Evolutionary conservation across 1,284 basidiomycete species (phyloP), one percentile per base, ranked within the genome.

Genomic region (Cryptococcus neoformans): DNA sequence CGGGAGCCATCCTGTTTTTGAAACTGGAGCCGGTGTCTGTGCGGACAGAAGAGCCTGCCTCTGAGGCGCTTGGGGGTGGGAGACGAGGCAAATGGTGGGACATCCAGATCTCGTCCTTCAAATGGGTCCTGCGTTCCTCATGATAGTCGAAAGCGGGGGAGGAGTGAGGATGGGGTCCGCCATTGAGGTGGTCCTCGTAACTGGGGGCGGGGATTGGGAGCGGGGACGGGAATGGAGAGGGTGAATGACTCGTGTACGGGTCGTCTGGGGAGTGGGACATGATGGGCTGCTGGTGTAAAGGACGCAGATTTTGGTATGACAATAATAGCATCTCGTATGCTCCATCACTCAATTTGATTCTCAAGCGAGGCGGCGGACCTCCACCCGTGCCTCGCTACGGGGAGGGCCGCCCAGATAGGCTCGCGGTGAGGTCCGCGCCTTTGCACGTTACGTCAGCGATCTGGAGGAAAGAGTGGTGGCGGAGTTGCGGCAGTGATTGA

Each of bases 61-160:
- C 58, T n/a, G 65, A 51, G 28, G 72, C 45, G 34, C 62, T 55
- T 1, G 70, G 50, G 8, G 73, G 74, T 3, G 72, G 74, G 0
- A 74, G 65, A 45, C 74, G 65, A 21, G 73, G 63, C 14, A 76
- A 60, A 54, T 74, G 68, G 60, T 77, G 75, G 0, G 75, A 70
- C 21, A 78, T 60, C 66, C 72, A 78, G 40, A 74, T 74, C 58
- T 75, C 75, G 62, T 76, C 75, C 53, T 73, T 65, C 54, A 73
- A 63, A 54, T 74, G 72, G 14, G 76, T 59, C 41, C 76, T 62
- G 11, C 70, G 60, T 49, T 76, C 71, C 55, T 77, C 72, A 59
- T 78, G 76, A 52, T 77, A 78, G 46, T 73, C 70, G 60, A 78
- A 78, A 1, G 74, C 70, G n/a, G 76, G 75, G 8, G 75, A 76